Conservation (phyloP, 768 basidiomycete genomes). For the Lactarius vividus region DNA sequence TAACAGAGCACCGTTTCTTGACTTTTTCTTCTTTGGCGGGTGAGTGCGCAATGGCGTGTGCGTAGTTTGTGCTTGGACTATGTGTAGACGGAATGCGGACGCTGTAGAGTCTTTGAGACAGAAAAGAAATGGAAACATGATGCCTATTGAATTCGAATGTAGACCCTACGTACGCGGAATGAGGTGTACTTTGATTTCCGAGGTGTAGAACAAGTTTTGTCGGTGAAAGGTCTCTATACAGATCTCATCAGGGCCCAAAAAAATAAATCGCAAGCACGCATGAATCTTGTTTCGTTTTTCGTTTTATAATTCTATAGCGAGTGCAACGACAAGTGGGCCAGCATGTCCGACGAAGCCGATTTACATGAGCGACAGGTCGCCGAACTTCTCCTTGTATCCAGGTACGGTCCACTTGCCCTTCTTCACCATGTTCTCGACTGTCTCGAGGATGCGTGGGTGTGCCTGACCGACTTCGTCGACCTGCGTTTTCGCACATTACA, state of each 20-base stretch:
- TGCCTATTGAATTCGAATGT: not conserved
- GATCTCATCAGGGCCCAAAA: no score
- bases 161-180: not conserved
- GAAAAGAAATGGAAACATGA: not conserved
- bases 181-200: no score
- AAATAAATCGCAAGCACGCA: not conserved
- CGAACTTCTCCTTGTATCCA: conserved; percentile 96
- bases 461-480: conserved; percentile 87
- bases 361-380: conserved; percentile 91
- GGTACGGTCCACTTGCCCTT: conserved; percentile 99
- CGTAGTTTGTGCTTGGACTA: not conserved
- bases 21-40: not conserved
- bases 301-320: conserved; percentile 16
- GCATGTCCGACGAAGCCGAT: not conserved
- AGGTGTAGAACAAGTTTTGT: not conserved
- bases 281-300: not conserved
- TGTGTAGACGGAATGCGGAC: not conserved
- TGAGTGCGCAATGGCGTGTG: not conserved
- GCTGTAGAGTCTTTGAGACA: not conserved
- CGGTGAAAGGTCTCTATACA: not conserved
- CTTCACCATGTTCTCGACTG: conserved; percentile 92
- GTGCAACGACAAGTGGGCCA: not conserved
- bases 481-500: conserved; percentile 39
- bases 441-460: conserved; percentile 87
- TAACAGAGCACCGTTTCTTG: not conserved